phyloP scores from a whole-genome alignment of 1,139 yeast genomes.

The Yamadazyma sp. region DNA sequence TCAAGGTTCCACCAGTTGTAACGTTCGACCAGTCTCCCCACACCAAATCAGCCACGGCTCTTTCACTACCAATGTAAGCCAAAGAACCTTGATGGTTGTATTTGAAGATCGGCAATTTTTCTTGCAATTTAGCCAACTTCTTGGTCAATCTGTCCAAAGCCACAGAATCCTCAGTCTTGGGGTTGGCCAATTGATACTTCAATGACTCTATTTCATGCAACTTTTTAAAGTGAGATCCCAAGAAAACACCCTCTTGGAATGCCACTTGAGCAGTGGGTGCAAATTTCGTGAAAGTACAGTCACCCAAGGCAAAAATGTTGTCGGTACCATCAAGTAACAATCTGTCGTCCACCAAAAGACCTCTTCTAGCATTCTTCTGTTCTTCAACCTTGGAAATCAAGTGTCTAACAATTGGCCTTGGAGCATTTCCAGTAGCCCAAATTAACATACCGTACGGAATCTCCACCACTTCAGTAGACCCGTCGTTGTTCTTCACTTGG shows the following conservation, averaged over 20 bases:
- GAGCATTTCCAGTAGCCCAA: conserved; percentile 98
- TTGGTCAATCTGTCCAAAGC: conserved; percentile 40
- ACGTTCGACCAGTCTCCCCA: conserved; percentile 85
- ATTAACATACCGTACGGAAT: conserved; percentile 87
- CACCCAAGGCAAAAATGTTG: conserved; percentile 88
- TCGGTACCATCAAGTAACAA: conserved; percentile 81
- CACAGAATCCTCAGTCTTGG: conserved; percentile 29
- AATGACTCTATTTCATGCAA: conserved; percentile 67
- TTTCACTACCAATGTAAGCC: conserved; percentile 85
- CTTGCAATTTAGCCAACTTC: conserved; percentile 40
- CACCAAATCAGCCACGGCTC: conserved; percentile 89
- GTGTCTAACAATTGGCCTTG: conserved; percentile 71
- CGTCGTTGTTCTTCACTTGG: conserved; percentile 64
- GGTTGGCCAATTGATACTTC: conserved; percentile 34
- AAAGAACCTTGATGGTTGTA: conserved; percentile 72
- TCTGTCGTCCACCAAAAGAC: conserved; percentile 79
- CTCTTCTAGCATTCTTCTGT: conserved; percentile 88
- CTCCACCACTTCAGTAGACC: conserved; percentile 52
- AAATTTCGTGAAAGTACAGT: conserved; percentile 85
- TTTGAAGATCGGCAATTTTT: conserved; percentile 56
- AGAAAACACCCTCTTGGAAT: conserved; percentile 85
- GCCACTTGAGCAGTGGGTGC: conserved; percentile 99
- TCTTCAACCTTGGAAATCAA: conserved; percentile 71
- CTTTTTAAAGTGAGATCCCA: conserved; percentile 69
- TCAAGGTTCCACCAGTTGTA: conserved; percentile 80